These are phyloP conservation scores for Ustilago trichophora DNA, from an alignment of 1,284 basidiomycete genomes.

Conservation along the genomic window DNA sequence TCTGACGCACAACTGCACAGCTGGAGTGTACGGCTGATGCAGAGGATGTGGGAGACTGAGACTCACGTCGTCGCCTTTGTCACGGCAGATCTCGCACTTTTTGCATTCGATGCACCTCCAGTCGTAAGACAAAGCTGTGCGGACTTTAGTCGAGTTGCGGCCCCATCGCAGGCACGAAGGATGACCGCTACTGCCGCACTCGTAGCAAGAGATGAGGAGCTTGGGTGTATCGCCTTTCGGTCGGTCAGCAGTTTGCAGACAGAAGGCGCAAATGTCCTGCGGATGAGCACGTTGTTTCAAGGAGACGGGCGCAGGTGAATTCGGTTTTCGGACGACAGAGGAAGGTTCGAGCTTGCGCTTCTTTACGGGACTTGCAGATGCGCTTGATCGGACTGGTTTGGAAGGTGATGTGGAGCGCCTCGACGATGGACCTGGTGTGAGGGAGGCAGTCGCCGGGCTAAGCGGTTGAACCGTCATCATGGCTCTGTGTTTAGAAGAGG, in stretches of 20 bases:
- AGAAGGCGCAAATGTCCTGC: constrained; percentile 64
- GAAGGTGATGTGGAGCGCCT: constrained; percentile 29
- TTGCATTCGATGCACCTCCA: constrained; percentile 96
- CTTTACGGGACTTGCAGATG: constrained; percentile 19
- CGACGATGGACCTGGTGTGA: constrained; percentile 5
- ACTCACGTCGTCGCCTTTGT: constrained; percentile 89
- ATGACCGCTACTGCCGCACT: constrained; percentile 66
- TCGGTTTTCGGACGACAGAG: constrained; percentile 5
- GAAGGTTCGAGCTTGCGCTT: constrained; percentile 30
- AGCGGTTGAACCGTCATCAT: constrained; percentile 43
- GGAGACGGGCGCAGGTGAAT: neutral
- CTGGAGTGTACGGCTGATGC: neutral
- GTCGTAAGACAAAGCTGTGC: constrained; percentile 72
- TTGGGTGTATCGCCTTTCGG: constrained; percentile 47
- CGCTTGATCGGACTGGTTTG: constrained; percentile 2
- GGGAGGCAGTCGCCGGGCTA: constrained; percentile 14
- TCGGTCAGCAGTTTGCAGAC: constrained; percentile 43
- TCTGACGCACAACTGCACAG: constrained; percentile 6
- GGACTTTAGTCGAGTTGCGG: constrained; percentile 68
- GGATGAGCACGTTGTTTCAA: constrained; percentile 18
- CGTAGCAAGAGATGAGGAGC: constrained; percentile 62
- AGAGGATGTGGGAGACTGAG: neutral
- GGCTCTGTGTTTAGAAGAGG: constrained; percentile 26
- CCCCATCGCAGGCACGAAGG: constrained; percentile 63
- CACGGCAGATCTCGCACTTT: constrained; percentile 84